Percentiles rank a stretch among this genome's conserved stretches.
Evolutionary conservation across 805 yeast species (phyloP).

Genomic region (Kuraishia hungarica): DNA sequence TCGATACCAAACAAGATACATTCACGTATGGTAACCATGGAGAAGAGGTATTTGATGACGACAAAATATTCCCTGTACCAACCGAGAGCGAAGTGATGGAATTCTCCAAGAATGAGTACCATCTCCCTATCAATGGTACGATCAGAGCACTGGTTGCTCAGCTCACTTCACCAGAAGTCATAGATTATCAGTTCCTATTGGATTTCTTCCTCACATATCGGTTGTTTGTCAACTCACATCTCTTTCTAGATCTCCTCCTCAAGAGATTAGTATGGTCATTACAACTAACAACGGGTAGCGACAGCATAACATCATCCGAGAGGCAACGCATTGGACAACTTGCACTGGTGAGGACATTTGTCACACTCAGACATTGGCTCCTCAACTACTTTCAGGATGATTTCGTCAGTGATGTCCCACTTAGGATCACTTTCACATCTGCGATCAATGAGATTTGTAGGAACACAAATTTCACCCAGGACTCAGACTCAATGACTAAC

Average conservation of each 20-base stretch:
- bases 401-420: slow-evolving; percentile 45
- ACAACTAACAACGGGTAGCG: slow-evolving; percentile 15
- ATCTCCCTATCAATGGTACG: neutral
- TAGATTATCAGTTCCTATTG: slow-evolving; percentile 71
- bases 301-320: slow-evolving; percentile 4
- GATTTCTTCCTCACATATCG: slow-evolving; percentile 86
- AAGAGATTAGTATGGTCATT: slow-evolving; percentile 71
- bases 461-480: neutral
- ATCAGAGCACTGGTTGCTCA: slow-evolving; percentile 39
- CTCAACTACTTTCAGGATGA: slow-evolving; percentile 83
- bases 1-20: neutral
- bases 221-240: slow-evolving; percentile 49
- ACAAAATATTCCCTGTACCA: neutral
- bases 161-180: slow-evolving; percentile 60
- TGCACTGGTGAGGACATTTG: slow-evolving; percentile 75
- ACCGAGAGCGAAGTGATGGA: neutral
- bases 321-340: slow-evolving; percentile 46
- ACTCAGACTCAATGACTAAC: slow-evolving; percentile 6
- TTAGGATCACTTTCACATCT: slow-evolving; percentile 34
- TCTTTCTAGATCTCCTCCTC: slow-evolving; percentile 51
- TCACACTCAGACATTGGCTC: slow-evolving; percentile 82
- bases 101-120: neutral
- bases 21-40: neutral
- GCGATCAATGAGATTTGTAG: slow-evolving; percentile 27
- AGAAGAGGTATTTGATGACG: neutral